A percentile compares a stretch with the other conserved stretches of the same genome.
phyloP scores from a whole-genome alignment of 306 rosid genomes.

The Quillaja saponaria region DNA sequence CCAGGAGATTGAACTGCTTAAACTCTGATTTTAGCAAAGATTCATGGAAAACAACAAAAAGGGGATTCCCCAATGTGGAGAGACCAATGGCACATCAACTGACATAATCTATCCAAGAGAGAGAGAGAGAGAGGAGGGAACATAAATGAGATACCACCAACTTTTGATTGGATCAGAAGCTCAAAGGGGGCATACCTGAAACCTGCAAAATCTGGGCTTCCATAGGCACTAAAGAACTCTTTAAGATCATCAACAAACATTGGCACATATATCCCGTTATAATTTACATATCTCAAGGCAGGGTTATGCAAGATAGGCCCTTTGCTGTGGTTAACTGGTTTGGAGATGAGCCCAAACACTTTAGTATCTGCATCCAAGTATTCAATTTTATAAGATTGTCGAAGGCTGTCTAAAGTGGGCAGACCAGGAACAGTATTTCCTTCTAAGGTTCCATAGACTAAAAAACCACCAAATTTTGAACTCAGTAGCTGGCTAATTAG shows the following conservation, averaged over 20 bases:
- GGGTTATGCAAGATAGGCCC: conserved; percentile 57
- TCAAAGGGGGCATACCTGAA: conserved; percentile 38
- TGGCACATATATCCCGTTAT: conserved; percentile 50
- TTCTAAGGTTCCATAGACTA: conserved; percentile 41
- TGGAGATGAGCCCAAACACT: conserved; percentile 54
- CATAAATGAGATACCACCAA: too few relatives aligned
- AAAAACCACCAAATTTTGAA: conserved; percentile 50
- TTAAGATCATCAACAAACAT: conserved; percentile 52
- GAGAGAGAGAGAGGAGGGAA: too few relatives aligned
- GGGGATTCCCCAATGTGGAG: neutral
- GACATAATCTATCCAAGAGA: too few relatives aligned
- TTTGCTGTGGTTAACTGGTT: conserved; percentile 56
- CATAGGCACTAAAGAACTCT: conserved; percentile 40
- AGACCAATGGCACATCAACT: too few relatives aligned
- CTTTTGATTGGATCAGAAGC: neutral
- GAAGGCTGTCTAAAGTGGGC: conserved; percentile 36
- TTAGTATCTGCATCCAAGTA: conserved; percentile 36
- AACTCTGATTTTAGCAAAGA: neutral
- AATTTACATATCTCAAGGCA: conserved; percentile 39
- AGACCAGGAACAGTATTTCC: conserved; percentile 40
- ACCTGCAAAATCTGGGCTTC: conserved; percentile 40
- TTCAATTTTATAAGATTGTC: conserved; percentile 38
- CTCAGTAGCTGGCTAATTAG: conserved; percentile 48
- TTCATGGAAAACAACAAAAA: conserved; percentile 8
- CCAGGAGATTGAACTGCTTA: conserved; percentile 3